Conservation (phyloP, 257 asterid species). For the Euphrasia confusa region DNA sequence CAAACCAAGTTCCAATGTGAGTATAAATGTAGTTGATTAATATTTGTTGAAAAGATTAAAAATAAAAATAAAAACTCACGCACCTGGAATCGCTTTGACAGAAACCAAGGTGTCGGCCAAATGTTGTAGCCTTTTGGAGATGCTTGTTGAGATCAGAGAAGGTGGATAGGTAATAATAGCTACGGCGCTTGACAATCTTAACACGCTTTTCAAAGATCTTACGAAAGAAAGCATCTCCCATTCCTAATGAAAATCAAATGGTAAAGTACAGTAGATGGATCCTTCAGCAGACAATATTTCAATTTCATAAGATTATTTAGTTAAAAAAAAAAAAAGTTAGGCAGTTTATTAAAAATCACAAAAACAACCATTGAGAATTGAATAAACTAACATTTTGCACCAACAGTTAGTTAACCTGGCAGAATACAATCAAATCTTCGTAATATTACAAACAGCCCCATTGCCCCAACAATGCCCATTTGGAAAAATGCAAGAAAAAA, state of each 20-base stretch:
- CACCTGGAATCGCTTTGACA: slow-evolving; percentile 88
- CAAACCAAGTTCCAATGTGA: slow-evolving; percentile 4
- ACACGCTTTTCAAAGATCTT: slow-evolving; percentile 63
- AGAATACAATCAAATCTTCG: too few relatives aligned
- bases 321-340: not conserved
- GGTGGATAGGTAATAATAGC: slow-evolving; percentile 81
- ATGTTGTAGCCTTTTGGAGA: slow-evolving; percentile 86
- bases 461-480: too few relatives aligned
- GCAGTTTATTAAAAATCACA: not conserved
- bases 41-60: not conserved
- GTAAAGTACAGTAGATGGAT: not conserved
- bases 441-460: too few relatives aligned
- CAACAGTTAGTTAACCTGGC: too few relatives aligned
- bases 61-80: slow-evolving; percentile 19
- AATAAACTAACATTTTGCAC: not conserved
- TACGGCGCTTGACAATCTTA: slow-evolving; percentile 79
- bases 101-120: slow-evolving; percentile 87
- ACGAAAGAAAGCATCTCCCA: slow-evolving; percentile 82
- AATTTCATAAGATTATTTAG: not conserved
- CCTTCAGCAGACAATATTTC: slow-evolving; percentile 14
- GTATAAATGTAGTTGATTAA: not conserved
- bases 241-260: slow-evolving; percentile 44
- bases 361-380: not conserved
- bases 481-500: too few relatives aligned
- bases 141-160: slow-evolving; percentile 65